Conservation (phyloP, 2,329 filamentous ascomycete species). For the Chalara sp. region DNA sequence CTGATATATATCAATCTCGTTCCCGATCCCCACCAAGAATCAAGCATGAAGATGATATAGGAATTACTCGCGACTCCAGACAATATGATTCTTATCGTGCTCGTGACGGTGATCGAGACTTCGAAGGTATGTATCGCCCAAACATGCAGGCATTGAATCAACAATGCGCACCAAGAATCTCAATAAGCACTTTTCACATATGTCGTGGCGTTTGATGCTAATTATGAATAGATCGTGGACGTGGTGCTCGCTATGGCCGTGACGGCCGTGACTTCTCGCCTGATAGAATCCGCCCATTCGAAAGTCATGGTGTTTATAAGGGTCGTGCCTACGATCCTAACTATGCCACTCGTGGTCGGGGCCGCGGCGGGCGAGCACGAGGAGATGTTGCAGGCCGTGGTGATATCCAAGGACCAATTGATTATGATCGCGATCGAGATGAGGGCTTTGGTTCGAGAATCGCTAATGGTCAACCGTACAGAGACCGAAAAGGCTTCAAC, state of each 20-base stretch:
- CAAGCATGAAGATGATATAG: conserved; percentile 11
- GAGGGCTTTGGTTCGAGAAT: conserved; percentile 15
- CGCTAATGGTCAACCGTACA: conserved; percentile 19
- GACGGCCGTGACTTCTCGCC: conserved; percentile 3
- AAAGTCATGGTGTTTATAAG: conserved; percentile 16
- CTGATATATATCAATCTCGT: no score
- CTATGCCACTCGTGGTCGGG: conserved; percentile 18
- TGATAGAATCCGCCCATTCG: conserved; percentile 11
- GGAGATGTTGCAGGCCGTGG: conserved; percentile 17
- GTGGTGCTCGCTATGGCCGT: conserved; percentile 14
- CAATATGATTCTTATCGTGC: no score
- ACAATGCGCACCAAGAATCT: no score
- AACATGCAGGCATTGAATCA: no score
- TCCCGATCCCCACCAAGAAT: conserved; percentile 1
- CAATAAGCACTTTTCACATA: no score
- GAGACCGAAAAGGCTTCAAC: conserved; percentile 19
- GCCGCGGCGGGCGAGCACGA: conserved; percentile 20
- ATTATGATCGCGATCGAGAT: conserved; percentile 11
- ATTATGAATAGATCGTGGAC: conserved; percentile 14
- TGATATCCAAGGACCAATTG: conserved; percentile 6
- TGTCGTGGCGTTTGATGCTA: conserved; percentile 8
- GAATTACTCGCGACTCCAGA: no score
- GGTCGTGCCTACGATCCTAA: conserved; percentile 24
- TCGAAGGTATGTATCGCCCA: no score
- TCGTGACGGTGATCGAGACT: no score